Base-by-base conservation (phyloP, 306 rosid species). In the Casuarina cunninghamiana region DNA sequence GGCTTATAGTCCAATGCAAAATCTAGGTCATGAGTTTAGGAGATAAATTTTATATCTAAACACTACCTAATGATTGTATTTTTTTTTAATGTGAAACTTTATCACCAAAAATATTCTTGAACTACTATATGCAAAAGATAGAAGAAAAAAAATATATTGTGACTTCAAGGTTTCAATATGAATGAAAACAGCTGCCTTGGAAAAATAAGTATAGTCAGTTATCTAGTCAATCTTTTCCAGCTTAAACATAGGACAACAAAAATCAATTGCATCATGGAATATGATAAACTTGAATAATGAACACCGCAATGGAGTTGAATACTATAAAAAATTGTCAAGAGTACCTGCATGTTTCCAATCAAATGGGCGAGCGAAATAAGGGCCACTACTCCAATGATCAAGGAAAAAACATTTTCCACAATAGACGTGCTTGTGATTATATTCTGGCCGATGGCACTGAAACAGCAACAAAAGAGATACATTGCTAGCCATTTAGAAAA, bases 311-410 rank as follows among this genome's bases (percentile, higher is more conserved):
- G 37, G 42, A 46, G 71, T 16, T 67, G 42, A 67, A 41, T 67
- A 50, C 71, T 16, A 50, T 8, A 42, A 66, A 41, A 41, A 42
- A 67, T 3, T 4, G 71, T 67, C 5, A 21, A 62, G 32, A 45
- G 10, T 87, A 89, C 98, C 98, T 94, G 98, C 98, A 94, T 92
- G 80, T 94, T 94, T 74, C 97, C 98, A 53, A 94, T 94, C 68
- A 94, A 90, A 78, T 94, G 95, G 2, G 98, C 91, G 84, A 94
- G 89, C 88, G 92, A 82, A 80, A 94, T 93, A 75, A 94, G 79
- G 74, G 97, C 97, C 74, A 94, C 51, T 69, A 88, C 89, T 71
- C 93, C 88, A 76, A 94, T 84, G 76, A 92, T 86, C 78, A 92
- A 88, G 53, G 97, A 93, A 83, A 94, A 94, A 43, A 87, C 69